These are phyloP conservation scores for Keqinozyma sinolaborantium DNA, from an alignment of 1,139 yeast genomes.

Conservation along the genomic window DNA sequence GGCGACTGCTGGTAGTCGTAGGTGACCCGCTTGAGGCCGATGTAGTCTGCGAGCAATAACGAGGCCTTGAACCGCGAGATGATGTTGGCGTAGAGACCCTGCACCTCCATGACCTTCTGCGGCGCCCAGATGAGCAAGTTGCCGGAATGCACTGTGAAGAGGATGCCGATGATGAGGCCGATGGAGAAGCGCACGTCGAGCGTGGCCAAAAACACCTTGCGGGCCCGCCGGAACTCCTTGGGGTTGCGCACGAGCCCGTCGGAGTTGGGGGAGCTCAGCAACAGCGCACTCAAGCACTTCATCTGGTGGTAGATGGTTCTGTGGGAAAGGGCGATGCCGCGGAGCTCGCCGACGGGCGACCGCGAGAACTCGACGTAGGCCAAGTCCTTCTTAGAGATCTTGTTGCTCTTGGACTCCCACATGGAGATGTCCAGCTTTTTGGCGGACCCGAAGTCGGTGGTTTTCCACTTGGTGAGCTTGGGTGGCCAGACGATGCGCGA, in stretches of 20 bases:
- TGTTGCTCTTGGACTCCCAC: slow-evolving; percentile 24
- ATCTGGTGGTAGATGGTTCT: slow-evolving; percentile 86
- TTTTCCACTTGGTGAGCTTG: slow-evolving; percentile 67
- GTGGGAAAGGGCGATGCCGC: slow-evolving; percentile 93
- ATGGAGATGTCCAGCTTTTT: slow-evolving; percentile 33
- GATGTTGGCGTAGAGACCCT: slow-evolving; percentile 84
- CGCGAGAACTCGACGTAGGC: slow-evolving; percentile 93
- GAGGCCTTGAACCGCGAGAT: slow-evolving; percentile 71
- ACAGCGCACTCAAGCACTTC: slow-evolving; percentile 66
- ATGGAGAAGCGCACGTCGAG: slow-evolving; percentile 85
- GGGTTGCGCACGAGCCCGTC: slow-evolving; percentile 35
- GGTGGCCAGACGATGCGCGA: slow-evolving; percentile 39
- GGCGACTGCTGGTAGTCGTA: slow-evolving; percentile 93
- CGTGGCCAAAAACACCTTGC: slow-evolving; percentile 59
- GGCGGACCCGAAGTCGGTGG: slow-evolving; percentile 83
- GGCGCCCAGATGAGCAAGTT: slow-evolving; percentile 81
- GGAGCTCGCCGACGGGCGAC: slow-evolving; percentile 84
- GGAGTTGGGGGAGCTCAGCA: slow-evolving; percentile 59
- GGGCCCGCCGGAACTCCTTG: slow-evolving; percentile 21
- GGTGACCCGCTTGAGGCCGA: slow-evolving; percentile 88
- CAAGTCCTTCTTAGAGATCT: slow-evolving; percentile 49
- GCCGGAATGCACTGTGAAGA: slow-evolving; percentile 83
- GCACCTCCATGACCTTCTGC: slow-evolving; percentile 66
- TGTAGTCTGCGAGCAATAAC: slow-evolving; percentile 76
- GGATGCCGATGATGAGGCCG: slow-evolving; percentile 78